Base-by-base conservation (phyloP, 2,329 filamentous ascomycete genomes). In the Nakataea oryzae region DNA sequence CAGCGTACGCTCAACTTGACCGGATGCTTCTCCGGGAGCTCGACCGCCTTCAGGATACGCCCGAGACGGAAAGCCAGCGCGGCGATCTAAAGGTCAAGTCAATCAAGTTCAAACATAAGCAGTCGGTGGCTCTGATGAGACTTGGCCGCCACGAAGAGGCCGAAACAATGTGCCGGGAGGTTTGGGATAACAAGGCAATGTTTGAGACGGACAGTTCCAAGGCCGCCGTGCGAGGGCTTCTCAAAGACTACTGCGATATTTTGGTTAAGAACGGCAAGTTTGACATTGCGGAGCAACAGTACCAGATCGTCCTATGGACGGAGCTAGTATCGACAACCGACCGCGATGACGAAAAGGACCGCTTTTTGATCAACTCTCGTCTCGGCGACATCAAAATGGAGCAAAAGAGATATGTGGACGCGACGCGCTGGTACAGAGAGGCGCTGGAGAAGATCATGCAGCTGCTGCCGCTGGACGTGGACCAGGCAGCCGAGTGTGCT, bases 231-330 rank as follows among this genome's bases (percentile, higher is more conserved):
- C 62, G 62, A 3, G 28, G 54, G 17, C 30, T 63, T n/a, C 32
- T 54, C 32, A 63, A 60, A 28, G 59, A 63, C 34, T 63, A 60
- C 32, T 63, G 62, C 55, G 62, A 63, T 17, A 60, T 63, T 14
- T 28, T 63, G 9, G 29, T 54, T 3, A 34, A 50, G 12, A 63
- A 63, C 34, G 54, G 58, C 58, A 63, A 63, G 59, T 54, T 32
- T 4, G 58, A 57, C n/a, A 54, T 58, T 9, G 62, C 62, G 2
- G 62, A 63, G 29, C 54, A 54, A 3, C 54, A 61, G 28, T 60
- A 60, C n/a, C 56, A 47, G 28, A 30, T 60, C 12, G 21, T 62
- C 29, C 30, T 58, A 24, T 56, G 50, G 4, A 57, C 57, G 27
- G 59, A 61, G 13, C 34, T 58, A 9, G 30, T 28, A 27, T 21